These are phyloP conservation scores for Penicillium olsonii DNA, from an alignment of 2,329 filamentous ascomycete species.

Conservation along the genomic window DNA sequence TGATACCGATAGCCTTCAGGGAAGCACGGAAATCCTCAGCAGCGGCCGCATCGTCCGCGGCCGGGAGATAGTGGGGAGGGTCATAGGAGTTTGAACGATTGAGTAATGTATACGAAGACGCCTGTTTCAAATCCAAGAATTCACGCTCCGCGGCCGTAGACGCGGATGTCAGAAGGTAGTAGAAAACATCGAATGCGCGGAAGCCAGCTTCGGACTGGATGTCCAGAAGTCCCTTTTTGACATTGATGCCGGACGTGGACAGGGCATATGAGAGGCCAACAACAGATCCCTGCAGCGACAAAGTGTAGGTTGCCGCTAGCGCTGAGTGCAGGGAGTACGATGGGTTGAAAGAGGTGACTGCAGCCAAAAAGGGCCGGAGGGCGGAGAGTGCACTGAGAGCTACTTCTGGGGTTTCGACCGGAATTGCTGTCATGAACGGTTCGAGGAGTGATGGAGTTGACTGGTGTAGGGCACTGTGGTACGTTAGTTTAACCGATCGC, in stretches of 20 bases:
- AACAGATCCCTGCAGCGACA: constrained; percentile 78
- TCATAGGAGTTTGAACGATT: constrained; percentile 81
- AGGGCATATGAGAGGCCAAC: constrained; percentile 74
- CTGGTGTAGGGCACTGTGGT: constrained; percentile 75
- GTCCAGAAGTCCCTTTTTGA: constrained; percentile 73
- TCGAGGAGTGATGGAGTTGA: constrained; percentile 82
- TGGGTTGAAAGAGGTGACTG: constrained; percentile 87
- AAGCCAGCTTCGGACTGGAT: constrained; percentile 79
- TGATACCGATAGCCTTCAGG: constrained; percentile 90
- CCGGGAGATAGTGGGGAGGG: constrained; percentile 84
- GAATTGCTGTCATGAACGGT: constrained; percentile 79
- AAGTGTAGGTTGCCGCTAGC: constrained; percentile 76
- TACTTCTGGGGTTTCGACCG: constrained; percentile 72
- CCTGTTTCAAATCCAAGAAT: constrained; percentile 76
- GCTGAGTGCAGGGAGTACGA: constrained; percentile 77
- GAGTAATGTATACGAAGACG: constrained; percentile 75
- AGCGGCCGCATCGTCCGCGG: constrained; percentile 86
- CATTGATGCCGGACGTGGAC: constrained; percentile 86
- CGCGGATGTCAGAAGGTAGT: constrained; percentile 90
- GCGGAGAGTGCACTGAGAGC: constrained; percentile 79
- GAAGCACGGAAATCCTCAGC: constrained; percentile 90
- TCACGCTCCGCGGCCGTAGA: constrained; percentile 87
- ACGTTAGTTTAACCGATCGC: constrained; percentile 18
- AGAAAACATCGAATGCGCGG: constrained; percentile 96
- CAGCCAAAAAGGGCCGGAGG: constrained; percentile 81